Percentiles rank a stretch among this genome's conserved stretches.
These are phyloP conservation scores for Dothistroma pini DNA, from an alignment of 2,329 filamentous ascomycete genomes.

Conservation along the genomic window DNA sequence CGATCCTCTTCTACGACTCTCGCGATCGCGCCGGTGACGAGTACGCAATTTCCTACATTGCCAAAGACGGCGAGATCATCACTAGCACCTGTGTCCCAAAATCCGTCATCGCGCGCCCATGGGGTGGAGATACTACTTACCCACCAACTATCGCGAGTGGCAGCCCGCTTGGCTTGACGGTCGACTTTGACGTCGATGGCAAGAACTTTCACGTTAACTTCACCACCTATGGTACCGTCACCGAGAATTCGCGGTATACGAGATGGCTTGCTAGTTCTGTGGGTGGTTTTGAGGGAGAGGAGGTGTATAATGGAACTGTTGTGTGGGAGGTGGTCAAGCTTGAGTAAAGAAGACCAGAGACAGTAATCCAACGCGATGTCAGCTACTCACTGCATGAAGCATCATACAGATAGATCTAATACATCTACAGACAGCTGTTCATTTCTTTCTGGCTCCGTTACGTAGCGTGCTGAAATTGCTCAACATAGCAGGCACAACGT, in stretches of 20 bases:
- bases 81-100: background rate
- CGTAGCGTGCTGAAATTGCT: conserved; percentile 3
- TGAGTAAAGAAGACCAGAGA: background rate
- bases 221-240: background rate
- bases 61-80: conserved; percentile 1
- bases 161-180: background rate
- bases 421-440: background rate
- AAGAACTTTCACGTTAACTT: background rate
- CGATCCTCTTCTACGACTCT: background rate
- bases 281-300: background rate
- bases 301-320: background rate
- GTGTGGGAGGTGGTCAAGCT: background rate
- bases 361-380: background rate
- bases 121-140: background rate
- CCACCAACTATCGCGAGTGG: background rate
- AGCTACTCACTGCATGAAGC: background rate
- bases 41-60: background rate
- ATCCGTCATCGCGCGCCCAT: background rate
- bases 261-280: background rate
- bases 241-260: background rate
- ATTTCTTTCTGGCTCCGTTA: background rate
- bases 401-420: background rate
- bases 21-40: background rate
- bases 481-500: conserved; percentile 5
- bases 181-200: background rate